Conservation (phyloP, 2,329 filamentous ascomycete genomes). For the Cordyceps farinosa region DNA sequence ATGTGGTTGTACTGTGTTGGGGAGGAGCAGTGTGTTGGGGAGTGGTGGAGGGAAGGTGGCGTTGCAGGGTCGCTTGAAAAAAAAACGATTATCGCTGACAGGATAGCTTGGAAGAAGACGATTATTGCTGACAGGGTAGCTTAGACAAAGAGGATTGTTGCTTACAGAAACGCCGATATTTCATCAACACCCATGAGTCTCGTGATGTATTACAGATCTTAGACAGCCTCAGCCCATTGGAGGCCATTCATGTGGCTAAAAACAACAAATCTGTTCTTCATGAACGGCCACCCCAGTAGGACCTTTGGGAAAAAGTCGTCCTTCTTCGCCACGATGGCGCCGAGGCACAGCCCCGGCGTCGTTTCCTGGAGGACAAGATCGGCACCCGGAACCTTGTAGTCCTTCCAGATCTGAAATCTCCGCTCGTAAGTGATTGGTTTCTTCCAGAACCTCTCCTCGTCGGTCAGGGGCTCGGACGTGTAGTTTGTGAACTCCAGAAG, state of each 20-base stretch:
- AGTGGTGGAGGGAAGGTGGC: too few species aligned
- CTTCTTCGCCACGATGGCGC: background rate
- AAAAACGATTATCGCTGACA: too few species aligned
- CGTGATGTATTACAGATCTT: background rate
- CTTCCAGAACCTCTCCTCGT: background rate
- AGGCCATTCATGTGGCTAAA: background rate
- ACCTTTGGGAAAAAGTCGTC: background rate
- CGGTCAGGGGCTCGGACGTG: background rate
- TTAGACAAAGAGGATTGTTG: too few species aligned
- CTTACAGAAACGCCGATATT: too few species aligned
- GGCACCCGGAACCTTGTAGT: background rate
- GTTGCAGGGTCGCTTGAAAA: too few species aligned
- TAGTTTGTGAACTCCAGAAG: background rate
- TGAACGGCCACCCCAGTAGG: background rate
- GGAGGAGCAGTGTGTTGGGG: too few species aligned
- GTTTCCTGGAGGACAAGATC: background rate
- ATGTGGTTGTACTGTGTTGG: too few species aligned
- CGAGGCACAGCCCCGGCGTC: background rate
- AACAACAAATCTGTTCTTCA: background rate
- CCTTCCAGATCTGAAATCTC: background rate
- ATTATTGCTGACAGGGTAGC: too few species aligned
- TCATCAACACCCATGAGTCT: background rate
- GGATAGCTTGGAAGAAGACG: too few species aligned
- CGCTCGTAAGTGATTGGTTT: too few species aligned
- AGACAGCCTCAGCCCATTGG: background rate